Evolutionary conservation across 2,329 filamentous ascomycete genomes (phyloP), one percentile per base, ranked within the genome.

Genomic region (Penicillium sclerotiorum): DNA sequence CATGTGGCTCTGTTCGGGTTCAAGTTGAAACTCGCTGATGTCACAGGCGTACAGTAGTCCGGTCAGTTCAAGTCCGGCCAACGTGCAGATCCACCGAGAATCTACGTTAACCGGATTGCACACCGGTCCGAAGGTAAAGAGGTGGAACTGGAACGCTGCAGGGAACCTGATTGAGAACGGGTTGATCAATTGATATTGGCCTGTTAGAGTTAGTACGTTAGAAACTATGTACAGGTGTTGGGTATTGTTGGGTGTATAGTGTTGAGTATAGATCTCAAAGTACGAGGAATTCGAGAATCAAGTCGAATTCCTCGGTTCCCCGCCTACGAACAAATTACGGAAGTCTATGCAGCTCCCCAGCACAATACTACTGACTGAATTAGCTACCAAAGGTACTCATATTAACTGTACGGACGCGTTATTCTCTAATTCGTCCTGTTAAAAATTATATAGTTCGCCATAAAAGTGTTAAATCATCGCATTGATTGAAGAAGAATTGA

Each of bases 271-370:
- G 33, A 17, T 36, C 33, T 36, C 11, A n/a, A 22, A 32, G 20
- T 20, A 27, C 4, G 23, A 53, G 52, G 38, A 42, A 36, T 35
- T 33, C 45, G 49, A n/a, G 54, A 59, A 55, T 45, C 47, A 52
- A 44, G 30, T 58, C 50, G 56, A 53, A 21, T 52, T 57, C 53
- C 59, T 62, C 58, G 58, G 58, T 52, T 55, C 53, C 53, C 56
- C 56, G 56, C 56, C 45, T 36, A 59, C 59, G 59, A 61, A 58
- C 56, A 61, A 57, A 54, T 54, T 51, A 52, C 59, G 59, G 59
- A 46, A 35, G n/a, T n/a, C n/a, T n/a, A n/a, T n/a, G n/a, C n/a
- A n/a, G n/a, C n/a, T n/a, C n/a, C n/a, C n/a, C n/a, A n/a, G n/a
- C n/a, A n/a, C n/a, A n/a, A n/a, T n/a, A n/a, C n/a, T n/a, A n/a